Base-by-base conservation (phyloP, 257 asterid genomes). In the Nicotiana otophora region DNA sequence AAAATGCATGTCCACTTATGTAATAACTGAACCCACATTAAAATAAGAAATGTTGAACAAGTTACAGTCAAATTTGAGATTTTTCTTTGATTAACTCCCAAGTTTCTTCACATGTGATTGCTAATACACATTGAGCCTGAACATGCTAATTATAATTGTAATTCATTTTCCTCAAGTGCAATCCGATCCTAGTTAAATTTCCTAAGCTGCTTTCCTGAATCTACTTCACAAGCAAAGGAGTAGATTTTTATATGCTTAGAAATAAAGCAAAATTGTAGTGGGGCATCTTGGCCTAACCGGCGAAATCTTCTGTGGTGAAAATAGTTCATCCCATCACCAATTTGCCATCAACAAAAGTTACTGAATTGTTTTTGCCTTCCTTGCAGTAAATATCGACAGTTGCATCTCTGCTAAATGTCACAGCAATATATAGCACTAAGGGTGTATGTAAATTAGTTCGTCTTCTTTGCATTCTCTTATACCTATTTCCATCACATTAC, bases 381-480 rank as follows among this genome's bases (percentile, higher is more conserved):
- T 57, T 19, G 63, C 28, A 17, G 23, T 57, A 57, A 70, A 10
- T 70, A 11, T 39, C 3, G n/a, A 70, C 53, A 0, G 17, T 53
- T 12, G 57, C 17, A 48, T 36, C 11, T 10, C 14, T 17, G 54
- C 6, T 36, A 28, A 19, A 34, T 68, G 54, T 17, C 17, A 68
- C 28, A n/a, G 15, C 10, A 39, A 39, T 33, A 33, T 64, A 64
- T 30, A 30, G 33, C 20, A 7, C 80, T 74, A 74, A 26, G 80
- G 80, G 39, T 48, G 80, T 26, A 74, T 74, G 17, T 48, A 74
- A 23, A 48, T 74, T 30, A 74, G 42, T 48, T 74, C 80, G 1
- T 74, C 80, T 23, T 74, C 80, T 7, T 74, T 74, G 80, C 80
- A 74, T 48, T 74, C 80, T 74, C 80, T 74, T 48, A 74, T 48